Percentiles rank a stretch among this genome's conserved stretches.
Conservation (phyloP, 345 rosid genomes). For the Euphorbia peplus region DNA sequence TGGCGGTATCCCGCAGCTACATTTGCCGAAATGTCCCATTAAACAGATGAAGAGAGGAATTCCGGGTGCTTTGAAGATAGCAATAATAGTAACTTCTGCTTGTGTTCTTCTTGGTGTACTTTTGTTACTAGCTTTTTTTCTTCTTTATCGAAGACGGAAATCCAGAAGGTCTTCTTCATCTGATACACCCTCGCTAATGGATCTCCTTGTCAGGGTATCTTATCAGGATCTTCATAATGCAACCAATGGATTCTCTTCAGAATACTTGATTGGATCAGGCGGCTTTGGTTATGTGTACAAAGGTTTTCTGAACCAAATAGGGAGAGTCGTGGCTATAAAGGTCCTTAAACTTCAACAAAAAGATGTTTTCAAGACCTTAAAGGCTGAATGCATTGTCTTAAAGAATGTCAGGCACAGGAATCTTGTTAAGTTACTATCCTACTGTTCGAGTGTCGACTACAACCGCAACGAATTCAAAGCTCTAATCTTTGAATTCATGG, state of each 20-base stretch:
- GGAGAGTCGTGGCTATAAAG: constrained; percentile 7
- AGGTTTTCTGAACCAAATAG: background rate
- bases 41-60: background rate
- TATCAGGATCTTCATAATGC: constrained; percentile 8
- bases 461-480: background rate
- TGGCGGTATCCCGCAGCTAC: constrained; percentile 24
- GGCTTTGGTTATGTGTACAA: constrained; percentile 16
- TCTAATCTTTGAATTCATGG: constrained; percentile 2
- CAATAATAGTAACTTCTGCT: background rate
- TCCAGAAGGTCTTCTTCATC: background rate
- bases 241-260: constrained; percentile 4
- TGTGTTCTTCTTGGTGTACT: background rate
- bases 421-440: background rate
- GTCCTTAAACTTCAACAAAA: constrained; percentile 11
- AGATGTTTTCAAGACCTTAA: constrained; percentile 12
- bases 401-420: background rate
- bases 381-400: constrained; percentile 9
- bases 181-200: background rate
- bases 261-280: constrained; percentile 11
- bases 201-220: background rate
- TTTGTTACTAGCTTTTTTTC: constrained; percentile 3
- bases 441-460: background rate
- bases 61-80: background rate
- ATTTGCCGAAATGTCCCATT: constrained; percentile 16
- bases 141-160: background rate